A percentile compares a stretch with the other conserved stretches of the same genome.
Evolutionary conservation across 2,329 filamentous ascomycete genomes (phyloP).

Genomic region (Plenodomus biglobosus): DNA sequence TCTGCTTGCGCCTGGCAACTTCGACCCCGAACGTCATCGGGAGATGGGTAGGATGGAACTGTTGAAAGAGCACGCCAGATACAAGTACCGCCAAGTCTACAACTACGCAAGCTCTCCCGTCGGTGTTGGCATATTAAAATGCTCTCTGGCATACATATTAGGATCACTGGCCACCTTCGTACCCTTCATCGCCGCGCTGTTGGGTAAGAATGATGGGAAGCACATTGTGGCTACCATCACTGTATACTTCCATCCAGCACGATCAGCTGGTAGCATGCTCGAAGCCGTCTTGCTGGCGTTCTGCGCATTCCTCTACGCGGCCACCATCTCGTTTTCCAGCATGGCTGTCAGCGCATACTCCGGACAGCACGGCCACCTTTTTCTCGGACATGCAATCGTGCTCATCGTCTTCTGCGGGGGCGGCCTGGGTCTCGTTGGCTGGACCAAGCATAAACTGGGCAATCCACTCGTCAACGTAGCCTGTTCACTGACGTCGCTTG

Average conservation of each 20-base stretch:
- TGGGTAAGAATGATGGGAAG: slow-evolving; percentile 86
- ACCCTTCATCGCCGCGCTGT: slow-evolving; percentile 67
- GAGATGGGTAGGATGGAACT: slow-evolving; percentile 36
- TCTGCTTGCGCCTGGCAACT: slow-evolving; percentile 38
- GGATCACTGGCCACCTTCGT: slow-evolving; percentile 87
- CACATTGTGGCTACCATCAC: slow-evolving; percentile 92
- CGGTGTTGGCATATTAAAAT: slow-evolving; percentile 83
- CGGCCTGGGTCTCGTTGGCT: slow-evolving; percentile 82
- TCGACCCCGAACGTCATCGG: slow-evolving; percentile 31
- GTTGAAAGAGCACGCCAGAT: slow-evolving; percentile 42
- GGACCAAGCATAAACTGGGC: slow-evolving; percentile 79
- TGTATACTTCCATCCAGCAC: slow-evolving; percentile 90
- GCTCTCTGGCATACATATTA: slow-evolving; percentile 83
- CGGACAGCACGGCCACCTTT: slow-evolving; percentile 65
- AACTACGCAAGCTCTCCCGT: slow-evolving; percentile 69
- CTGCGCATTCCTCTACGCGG: slow-evolving; percentile 76
- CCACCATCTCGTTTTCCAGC: slow-evolving; percentile 74
- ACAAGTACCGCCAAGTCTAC: slow-evolving; percentile 46
- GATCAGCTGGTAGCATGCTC: slow-evolving; percentile 85
- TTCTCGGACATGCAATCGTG: slow-evolving; percentile 75
- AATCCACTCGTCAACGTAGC: slow-evolving; percentile 76
- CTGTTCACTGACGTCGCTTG: slow-evolving; percentile 82
- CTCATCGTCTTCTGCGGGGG: slow-evolving; percentile 82
- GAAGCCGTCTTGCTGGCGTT: slow-evolving; percentile 78
- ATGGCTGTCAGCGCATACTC: slow-evolving; percentile 88